These are phyloP conservation scores for Nakaseomyces sp. DNA, from an alignment of 1,139 yeast genomes.

Conservation along the genomic window DNA sequence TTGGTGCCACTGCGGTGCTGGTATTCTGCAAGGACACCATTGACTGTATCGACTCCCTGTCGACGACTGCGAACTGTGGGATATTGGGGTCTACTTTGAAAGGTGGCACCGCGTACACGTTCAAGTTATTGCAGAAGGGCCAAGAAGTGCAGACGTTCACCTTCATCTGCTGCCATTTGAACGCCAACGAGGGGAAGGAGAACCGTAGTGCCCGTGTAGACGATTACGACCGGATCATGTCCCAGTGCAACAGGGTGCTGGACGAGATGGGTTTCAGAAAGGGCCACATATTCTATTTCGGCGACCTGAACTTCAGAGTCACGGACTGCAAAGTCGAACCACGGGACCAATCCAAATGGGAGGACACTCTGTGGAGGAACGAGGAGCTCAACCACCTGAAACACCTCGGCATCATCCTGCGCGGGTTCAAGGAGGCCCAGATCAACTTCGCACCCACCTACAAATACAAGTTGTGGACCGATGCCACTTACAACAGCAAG, in stretches of 20 bases:
- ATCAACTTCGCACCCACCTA: conserved; percentile 68
- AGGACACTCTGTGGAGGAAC: conserved; percentile 21
- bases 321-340: conserved; percentile 7
- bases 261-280: conserved; percentile 37
- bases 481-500: conserved; percentile 39
- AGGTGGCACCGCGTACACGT: conserved; percentile 61
- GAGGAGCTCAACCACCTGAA: conserved; percentile 56
- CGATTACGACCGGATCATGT: conserved; percentile 43
- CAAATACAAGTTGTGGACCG: conserved; percentile 44
- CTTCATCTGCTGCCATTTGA: conserved; percentile 60
- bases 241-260: conserved; percentile 47
- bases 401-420: conserved; percentile 40
- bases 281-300: conserved; percentile 61
- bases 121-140: conserved; percentile 31
- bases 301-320: conserved; percentile 73
- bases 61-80: conserved; percentile 38
- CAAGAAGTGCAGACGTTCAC: conserved; percentile 37
- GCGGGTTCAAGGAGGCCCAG: conserved; percentile 56
- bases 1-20: conserved; percentile 62
- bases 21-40: conserved; percentile 43
- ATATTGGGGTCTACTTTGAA: conserved; percentile 53
- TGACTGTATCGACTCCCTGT: background rate
- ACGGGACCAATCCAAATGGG: conserved; percentile 13
- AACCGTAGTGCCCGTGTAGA: conserved; percentile 43
- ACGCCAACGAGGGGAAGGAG: conserved; percentile 63